Conservation (phyloP, 352 stramenopile genomes). For the Peronospora tabacina region DNA sequence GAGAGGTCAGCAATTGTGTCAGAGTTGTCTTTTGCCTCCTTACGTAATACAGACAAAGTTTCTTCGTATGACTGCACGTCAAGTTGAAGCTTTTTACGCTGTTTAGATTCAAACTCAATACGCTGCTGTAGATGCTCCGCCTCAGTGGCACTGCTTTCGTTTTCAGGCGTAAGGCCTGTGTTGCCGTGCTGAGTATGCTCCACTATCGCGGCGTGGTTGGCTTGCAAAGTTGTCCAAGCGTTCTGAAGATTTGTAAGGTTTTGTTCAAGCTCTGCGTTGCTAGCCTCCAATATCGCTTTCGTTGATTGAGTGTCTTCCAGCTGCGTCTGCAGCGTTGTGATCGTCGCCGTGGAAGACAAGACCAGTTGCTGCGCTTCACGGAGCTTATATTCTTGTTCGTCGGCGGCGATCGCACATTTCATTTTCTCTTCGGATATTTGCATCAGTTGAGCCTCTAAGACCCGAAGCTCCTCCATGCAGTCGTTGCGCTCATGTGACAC, state of each 20-base stretch:
- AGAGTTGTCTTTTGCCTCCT: constrained; percentile 45
- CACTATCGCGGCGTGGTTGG: constrained; percentile 8
- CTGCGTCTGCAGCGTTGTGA: constrained; percentile 10
- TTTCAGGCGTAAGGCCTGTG: neutral
- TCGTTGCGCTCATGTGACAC: constrained; percentile 31
- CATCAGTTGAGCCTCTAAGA: constrained; percentile 44
- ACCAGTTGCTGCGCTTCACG: constrained; percentile 13
- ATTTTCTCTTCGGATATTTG: constrained; percentile 45
- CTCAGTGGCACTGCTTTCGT: constrained; percentile 4
- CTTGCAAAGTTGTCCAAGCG: constrained; percentile 18
- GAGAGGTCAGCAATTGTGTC: constrained; percentile 29
- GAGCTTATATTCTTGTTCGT: constrained; percentile 15
- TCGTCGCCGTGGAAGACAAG: constrained; percentile 10
- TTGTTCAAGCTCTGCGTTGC: constrained; percentile 21
- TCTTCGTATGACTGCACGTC: constrained; percentile 68
- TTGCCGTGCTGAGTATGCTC: constrained; percentile 11
- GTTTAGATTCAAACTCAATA: constrained; percentile 33
- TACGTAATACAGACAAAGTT: constrained; percentile 40
- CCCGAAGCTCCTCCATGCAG: constrained; percentile 38
- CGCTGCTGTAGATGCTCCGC: constrained; percentile 30
- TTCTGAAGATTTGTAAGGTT: constrained; percentile 12
- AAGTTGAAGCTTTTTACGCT: constrained; percentile 40
- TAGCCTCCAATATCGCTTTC: constrained; percentile 16
- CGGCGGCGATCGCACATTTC: constrained; percentile 15
- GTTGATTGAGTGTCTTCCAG: constrained; percentile 13